phyloP scores from a whole-genome alignment of 1,284 basidiomycete genomes.

The Microbotryum saponariae region DNA sequence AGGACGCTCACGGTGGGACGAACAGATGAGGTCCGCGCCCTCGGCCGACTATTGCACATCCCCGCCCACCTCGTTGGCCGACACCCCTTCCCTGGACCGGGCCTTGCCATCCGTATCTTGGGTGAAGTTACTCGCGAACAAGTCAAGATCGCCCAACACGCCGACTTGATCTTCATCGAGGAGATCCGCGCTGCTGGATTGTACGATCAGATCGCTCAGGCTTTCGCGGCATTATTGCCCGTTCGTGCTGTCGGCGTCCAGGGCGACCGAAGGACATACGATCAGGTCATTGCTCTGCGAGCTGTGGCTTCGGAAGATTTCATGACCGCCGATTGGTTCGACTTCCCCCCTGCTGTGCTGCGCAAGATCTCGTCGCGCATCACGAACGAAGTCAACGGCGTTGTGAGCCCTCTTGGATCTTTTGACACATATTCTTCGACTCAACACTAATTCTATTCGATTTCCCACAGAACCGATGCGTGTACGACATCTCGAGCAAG shows the following conservation, averaged over 20 bases:
- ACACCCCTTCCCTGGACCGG: constrained; percentile 99
- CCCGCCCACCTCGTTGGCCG: constrained; percentile 88
- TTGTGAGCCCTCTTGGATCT: constrained; percentile 29
- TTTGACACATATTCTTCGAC: constrained; percentile 2
- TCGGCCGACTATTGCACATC: constrained; percentile 84
- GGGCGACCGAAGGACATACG: constrained; percentile 94
- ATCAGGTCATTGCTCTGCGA: constrained; percentile 79
- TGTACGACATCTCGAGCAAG: constrained; percentile 96
- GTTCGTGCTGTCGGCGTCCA: constrained; percentile 96
- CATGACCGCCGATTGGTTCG: constrained; percentile 94
- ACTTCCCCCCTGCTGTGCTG: constrained; percentile 87
- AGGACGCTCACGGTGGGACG: constrained; percentile 2
- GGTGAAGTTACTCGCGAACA: constrained; percentile 89
- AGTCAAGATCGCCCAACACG: constrained; percentile 87
- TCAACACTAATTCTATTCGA: not conserved
- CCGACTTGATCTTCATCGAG: constrained; percentile 95
- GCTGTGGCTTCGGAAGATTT: constrained; percentile 92
- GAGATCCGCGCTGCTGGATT: constrained; percentile 88
- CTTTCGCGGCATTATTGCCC: constrained; percentile 93
- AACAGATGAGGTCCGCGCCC: constrained; percentile 86
- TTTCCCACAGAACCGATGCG: constrained; percentile 61
- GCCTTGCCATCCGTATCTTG: constrained; percentile 96
- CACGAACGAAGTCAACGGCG: constrained; percentile 79
- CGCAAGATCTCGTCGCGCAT: constrained; percentile 91
- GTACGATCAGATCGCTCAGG: constrained; percentile 92